A percentile compares a stretch with the other conserved stretches of the same genome.
Conservation (phyloP, 345 rosid genomes). For the Moringa oleifera region DNA sequence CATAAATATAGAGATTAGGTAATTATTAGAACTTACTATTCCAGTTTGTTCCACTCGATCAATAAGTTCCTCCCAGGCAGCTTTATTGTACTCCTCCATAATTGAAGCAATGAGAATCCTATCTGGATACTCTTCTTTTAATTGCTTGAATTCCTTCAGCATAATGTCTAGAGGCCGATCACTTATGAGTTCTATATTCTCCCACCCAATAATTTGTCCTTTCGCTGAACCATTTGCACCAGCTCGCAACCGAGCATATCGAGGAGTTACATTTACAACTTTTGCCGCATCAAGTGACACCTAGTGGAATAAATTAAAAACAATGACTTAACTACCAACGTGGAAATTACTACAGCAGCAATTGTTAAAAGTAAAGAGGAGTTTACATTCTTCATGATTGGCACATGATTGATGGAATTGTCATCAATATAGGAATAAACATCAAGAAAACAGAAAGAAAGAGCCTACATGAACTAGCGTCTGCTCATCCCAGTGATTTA, state of each 20-base stretch:
- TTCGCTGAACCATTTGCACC: conserved; percentile 76
- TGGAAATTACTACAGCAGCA: background rate
- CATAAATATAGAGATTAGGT: background rate
- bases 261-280: conserved; percentile 89
- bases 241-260: conserved; percentile 72
- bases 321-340: conserved; percentile 10
- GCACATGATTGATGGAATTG: too few relatives aligned
- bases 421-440: too few relatives aligned
- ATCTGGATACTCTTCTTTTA: conserved; percentile 83
- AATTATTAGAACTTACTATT: conserved; percentile 49
- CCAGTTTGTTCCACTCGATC: conserved; percentile 97
- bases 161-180: conserved; percentile 92
- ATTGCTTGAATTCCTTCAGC: conserved; percentile 78
- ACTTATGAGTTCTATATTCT: conserved; percentile 95
- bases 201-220: conserved; percentile 91
- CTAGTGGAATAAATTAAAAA: conserved; percentile 33
- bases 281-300: conserved; percentile 91
- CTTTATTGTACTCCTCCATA: conserved; percentile 91
- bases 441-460: too few relatives aligned
- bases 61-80: conserved; percentile 94
- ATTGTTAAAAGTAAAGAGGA: background rate
- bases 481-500: too few relatives aligned
- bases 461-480: too few relatives aligned
- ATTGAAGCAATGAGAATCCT: conserved; percentile 94
- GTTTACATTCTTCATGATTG: background rate